A percentile compares a stretch with the other conserved stretches of the same genome.
phyloP scores from a whole-genome alignment of 139 green algal species.

The Haematococcus lacustris region DNA sequence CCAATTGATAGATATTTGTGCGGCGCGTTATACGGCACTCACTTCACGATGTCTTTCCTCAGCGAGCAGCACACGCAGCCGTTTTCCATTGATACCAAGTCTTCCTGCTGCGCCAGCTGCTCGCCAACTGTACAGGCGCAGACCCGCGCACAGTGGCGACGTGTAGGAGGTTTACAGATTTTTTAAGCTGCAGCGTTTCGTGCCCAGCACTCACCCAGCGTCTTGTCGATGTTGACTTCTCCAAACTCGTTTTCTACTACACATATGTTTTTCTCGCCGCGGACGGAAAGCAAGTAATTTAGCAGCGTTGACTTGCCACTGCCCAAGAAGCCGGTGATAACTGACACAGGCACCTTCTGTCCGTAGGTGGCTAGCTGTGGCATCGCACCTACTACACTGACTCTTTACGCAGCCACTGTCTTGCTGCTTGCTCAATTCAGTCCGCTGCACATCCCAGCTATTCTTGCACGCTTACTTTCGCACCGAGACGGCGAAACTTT shows the following conservation, averaged over 20 bases:
- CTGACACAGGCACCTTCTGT: slow-evolving; percentile 33
- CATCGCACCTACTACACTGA: too few relatives aligned
- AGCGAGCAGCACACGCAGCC: slow-evolving; percentile 83
- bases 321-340: slow-evolving; percentile 60
- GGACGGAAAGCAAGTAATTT: slow-evolving; percentile 65
- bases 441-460: too few relatives aligned
- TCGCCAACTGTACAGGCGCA: slow-evolving; percentile 65
- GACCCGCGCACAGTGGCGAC: not conserved
- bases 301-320: slow-evolving; percentile 74
- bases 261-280: slow-evolving; percentile 37
- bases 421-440: too few relatives aligned
- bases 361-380: slow-evolving; percentile 2
- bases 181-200: not conserved
- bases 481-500: too few relatives aligned
- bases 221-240: slow-evolving; percentile 63
- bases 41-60: slow-evolving; percentile 73
- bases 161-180: not conserved
- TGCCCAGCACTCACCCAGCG: slow-evolving; percentile 36
- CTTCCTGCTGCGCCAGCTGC: slow-evolving; percentile 69
- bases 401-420: too few relatives aligned
- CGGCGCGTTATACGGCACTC: slow-evolving; percentile 16
- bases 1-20: slow-evolving; percentile 16
- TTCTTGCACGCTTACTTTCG: too few relatives aligned
- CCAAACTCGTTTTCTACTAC: slow-evolving; percentile 81
- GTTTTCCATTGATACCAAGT: slow-evolving; percentile 73